Evolutionary conservation across 495 filamentous ascomycete species (phyloP).

Genomic region (Aspergillus sparsus): DNA sequence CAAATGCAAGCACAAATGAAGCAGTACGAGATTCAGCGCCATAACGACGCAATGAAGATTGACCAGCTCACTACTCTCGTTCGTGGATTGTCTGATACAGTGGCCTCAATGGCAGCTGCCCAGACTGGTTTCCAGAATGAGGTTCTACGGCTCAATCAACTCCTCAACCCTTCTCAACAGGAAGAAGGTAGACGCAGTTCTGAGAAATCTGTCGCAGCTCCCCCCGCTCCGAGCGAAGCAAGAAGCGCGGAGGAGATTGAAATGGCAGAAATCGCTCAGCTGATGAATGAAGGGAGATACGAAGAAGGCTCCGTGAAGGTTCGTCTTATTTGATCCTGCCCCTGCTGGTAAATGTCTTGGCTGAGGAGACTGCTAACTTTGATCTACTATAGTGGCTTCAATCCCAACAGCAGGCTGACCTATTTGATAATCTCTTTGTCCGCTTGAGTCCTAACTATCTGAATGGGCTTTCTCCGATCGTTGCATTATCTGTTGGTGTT

Average conservation of each 20-base stretch:
- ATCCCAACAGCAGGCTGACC: constrained; percentile 66
- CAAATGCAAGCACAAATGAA: constrained; percentile 62
- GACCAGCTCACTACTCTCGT: constrained; percentile 78
- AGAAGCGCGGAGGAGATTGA: constrained; percentile 65
- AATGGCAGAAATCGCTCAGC: constrained; percentile 60
- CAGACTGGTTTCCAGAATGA: constrained; percentile 65
- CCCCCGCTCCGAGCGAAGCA: constrained; percentile 27
- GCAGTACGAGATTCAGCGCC: constrained; percentile 67
- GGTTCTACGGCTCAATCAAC: constrained; percentile 54
- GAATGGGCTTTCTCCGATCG: constrained; percentile 64
- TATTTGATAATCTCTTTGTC: constrained; percentile 81
- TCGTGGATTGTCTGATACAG: constrained; percentile 66
- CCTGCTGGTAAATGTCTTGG: neutral
- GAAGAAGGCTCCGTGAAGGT: constrained; percentile 72
- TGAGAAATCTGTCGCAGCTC: neutral
- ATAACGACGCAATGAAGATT: constrained; percentile 73
- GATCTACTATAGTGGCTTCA: constrained; percentile 73
- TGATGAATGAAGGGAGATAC: constrained; percentile 64
- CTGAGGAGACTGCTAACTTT: constrained; percentile 12
- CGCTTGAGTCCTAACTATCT: constrained; percentile 73
- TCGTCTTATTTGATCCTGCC: constrained; percentile 23
- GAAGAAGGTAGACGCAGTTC: constrained; percentile 5
- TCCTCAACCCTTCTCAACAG: constrained; percentile 18
- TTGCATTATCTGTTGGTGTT: constrained; percentile 79
- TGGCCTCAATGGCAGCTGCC: constrained; percentile 67